Evolutionary conservation across 1,139 yeast genomes (phyloP).

Genomic region (Kodamaea anthophila): DNA sequence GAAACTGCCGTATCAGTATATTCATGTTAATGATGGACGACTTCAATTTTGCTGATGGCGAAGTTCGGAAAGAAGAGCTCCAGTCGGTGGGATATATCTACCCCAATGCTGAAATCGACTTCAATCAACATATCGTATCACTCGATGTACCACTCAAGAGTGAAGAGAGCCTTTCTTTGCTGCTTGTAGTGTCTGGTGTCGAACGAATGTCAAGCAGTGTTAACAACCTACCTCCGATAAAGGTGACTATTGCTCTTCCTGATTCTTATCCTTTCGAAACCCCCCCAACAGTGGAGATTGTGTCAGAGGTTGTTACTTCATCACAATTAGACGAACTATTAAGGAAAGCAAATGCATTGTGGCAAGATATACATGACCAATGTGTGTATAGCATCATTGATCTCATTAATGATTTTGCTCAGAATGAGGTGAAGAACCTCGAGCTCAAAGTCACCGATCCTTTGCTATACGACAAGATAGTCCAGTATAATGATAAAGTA

Average conservation of each 20-base stretch:
- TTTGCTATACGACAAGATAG: conserved; percentile 12
- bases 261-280: conserved; percentile 21
- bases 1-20: too few relatives aligned
- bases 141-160: conserved; percentile 22
- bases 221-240: conserved; percentile 26
- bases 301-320: conserved; percentile 17
- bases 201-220: conserved; percentile 8
- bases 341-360: conserved; percentile 14
- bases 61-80: conserved; percentile 34
- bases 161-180: conserved; percentile 14
- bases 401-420: conserved; percentile 24
- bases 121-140: conserved; percentile 15
- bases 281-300: conserved; percentile 23
- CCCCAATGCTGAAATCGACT: conserved; percentile 35
- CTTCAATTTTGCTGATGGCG: conserved; percentile 18
- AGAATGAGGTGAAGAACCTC: conserved; percentile 6
- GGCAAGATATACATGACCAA: conserved; percentile 37
- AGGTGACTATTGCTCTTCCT: conserved; percentile 23
- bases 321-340: neutral
- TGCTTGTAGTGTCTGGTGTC: conserved; percentile 4
- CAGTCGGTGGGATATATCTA: conserved; percentile 44
- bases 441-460: conserved; percentile 5
- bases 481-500: conserved; percentile 15
- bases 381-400: conserved; percentile 46
- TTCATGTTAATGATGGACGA: too few relatives aligned